Evolutionary conservation across 2,329 filamentous ascomycete species (phyloP).

Genomic region (Hypocreales sp.): DNA sequence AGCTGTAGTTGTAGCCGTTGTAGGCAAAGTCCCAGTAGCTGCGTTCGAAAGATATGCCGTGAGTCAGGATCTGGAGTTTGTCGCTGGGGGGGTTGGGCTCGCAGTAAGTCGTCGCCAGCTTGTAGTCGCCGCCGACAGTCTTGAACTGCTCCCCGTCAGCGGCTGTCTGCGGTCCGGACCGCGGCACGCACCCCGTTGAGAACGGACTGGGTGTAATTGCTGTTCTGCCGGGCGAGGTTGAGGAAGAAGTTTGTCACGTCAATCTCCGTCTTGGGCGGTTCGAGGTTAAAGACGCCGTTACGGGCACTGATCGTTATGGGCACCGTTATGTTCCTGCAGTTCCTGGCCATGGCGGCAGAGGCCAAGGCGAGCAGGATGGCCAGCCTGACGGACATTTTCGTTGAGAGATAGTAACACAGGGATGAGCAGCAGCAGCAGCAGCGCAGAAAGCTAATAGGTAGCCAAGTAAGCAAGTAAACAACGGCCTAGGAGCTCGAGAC

Average conservation of each 20-base stretch:
- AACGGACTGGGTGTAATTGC: slow-evolving; percentile 29
- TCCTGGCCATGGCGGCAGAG: slow-evolving; percentile 15
- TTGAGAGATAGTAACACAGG: background rate
- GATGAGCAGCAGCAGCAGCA: no score
- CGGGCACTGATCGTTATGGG: slow-evolving; percentile 37
- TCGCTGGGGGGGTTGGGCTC: slow-evolving; percentile 27
- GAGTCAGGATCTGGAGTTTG: slow-evolving; percentile 23
- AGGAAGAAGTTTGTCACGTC: slow-evolving; percentile 42
- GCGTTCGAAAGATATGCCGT: slow-evolving; percentile 23
- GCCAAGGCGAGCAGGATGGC: slow-evolving; percentile 10
- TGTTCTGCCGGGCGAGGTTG: slow-evolving; percentile 29
- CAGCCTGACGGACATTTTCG: slow-evolving; percentile 7
- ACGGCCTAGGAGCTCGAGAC: no score
- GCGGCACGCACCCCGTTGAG: slow-evolving; percentile 30
- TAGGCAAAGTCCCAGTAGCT: slow-evolving; percentile 47
- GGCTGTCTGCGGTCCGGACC: no score
- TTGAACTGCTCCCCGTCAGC: slow-evolving; percentile 20
- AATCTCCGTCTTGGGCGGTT: slow-evolving; percentile 32
- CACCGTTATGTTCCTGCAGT: slow-evolving; percentile 35
- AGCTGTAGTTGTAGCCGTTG: slow-evolving; percentile 46
- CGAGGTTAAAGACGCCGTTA: slow-evolving; percentile 35
- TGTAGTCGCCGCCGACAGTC: slow-evolving; percentile 35
- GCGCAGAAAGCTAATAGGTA: no score
- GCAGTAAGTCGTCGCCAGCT: slow-evolving; percentile 47
- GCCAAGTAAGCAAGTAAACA: no score